A percentile compares a stretch with the other conserved stretches of the same genome.
Evolutionary conservation across 2,329 filamentous ascomycete genomes (phyloP).

Genomic region (Penicillium oxalicum): DNA sequence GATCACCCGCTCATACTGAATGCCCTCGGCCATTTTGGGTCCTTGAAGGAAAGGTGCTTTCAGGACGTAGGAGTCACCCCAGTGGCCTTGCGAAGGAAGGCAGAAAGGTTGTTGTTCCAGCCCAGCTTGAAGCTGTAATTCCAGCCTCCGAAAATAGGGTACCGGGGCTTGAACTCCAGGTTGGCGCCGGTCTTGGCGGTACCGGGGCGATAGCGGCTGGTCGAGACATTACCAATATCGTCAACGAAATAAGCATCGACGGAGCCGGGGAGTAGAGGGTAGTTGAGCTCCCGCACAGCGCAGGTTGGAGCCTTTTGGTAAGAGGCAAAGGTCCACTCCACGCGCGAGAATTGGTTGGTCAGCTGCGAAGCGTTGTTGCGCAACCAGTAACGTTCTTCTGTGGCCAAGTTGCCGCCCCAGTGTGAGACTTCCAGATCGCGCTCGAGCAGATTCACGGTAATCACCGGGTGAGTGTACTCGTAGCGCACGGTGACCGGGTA

Average conservation of each 20-base stretch:
- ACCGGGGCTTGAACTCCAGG: constrained; percentile 86
- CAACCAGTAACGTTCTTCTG: constrained; percentile 88
- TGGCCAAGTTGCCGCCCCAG: constrained; percentile 94
- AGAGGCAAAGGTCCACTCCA: constrained; percentile 65
- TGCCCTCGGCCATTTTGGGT: constrained; percentile 74
- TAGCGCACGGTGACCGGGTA: constrained; percentile 76
- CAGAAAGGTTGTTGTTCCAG: constrained; percentile 82
- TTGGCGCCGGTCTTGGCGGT: constrained; percentile 48
- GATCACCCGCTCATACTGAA: constrained; percentile 76
- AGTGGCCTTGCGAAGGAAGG: constrained; percentile 60
- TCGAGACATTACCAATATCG: constrained; percentile 94
- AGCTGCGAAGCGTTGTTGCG: constrained; percentile 80
- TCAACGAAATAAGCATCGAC: constrained; percentile 91
- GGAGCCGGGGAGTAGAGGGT: constrained; percentile 73
- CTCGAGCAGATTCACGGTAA: constrained; percentile 71
- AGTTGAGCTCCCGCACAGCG: constrained; percentile 74
- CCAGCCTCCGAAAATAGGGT: constrained; percentile 96
- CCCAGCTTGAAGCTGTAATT: constrained; percentile 96
- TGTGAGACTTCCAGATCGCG: constrained; percentile 93
- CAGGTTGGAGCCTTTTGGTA: constrained; percentile 72
- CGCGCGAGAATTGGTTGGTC: constrained; percentile 64
- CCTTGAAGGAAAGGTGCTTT: constrained; percentile 92
- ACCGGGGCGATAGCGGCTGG: constrained; percentile 68
- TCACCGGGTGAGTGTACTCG: constrained; percentile 90
- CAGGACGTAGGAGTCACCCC: constrained; percentile 69